These are phyloP conservation scores for Mollisia scopiformis DNA, from an alignment of 2,329 filamentous ascomycete species.

Conservation along the genomic window DNA sequence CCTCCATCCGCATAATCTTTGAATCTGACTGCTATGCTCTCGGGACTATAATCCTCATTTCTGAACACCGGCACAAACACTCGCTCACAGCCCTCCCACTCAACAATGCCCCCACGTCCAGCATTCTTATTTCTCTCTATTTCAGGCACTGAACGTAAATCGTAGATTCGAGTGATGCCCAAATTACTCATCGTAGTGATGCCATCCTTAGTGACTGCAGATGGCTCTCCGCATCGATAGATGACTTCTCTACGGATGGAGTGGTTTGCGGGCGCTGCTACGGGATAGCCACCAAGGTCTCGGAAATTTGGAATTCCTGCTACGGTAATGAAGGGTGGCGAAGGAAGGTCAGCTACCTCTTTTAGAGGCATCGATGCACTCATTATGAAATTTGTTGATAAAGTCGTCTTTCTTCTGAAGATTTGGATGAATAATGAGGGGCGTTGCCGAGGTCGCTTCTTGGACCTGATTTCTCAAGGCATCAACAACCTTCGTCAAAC, in stretches of 20 bases:
- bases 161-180: conserved; percentile 67
- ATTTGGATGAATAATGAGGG: background rate
- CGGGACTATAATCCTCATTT: conserved; percentile 63
- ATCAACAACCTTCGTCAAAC: background rate
- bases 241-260: conserved; percentile 56
- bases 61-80: conserved; percentile 68
- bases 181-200: conserved; percentile 54
- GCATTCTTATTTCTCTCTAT: conserved; percentile 48
- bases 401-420: background rate
- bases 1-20: conserved; percentile 60
- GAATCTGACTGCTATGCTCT: conserved; percentile 63
- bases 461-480: background rate
- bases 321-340: conserved; percentile 53
- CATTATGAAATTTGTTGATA: conserved; percentile 14
- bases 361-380: background rate
- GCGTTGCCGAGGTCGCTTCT: conserved; percentile 4
- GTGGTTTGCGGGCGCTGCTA: conserved; percentile 39
- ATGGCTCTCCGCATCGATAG: conserved; percentile 72
- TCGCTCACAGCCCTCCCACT: conserved; percentile 55
- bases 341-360: conserved; percentile 30
- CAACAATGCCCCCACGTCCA: conserved; percentile 41
- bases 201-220: conserved; percentile 56
- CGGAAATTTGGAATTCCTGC: conserved; percentile 69
- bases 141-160: conserved; percentile 66
- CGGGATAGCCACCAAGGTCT: conserved; percentile 64